A percentile compares a stretch with the other conserved stretches of the same genome.
Evolutionary conservation across 148 eudicot genomes (phyloP).

Genomic region (Chenopodium berlandieri): DNA sequence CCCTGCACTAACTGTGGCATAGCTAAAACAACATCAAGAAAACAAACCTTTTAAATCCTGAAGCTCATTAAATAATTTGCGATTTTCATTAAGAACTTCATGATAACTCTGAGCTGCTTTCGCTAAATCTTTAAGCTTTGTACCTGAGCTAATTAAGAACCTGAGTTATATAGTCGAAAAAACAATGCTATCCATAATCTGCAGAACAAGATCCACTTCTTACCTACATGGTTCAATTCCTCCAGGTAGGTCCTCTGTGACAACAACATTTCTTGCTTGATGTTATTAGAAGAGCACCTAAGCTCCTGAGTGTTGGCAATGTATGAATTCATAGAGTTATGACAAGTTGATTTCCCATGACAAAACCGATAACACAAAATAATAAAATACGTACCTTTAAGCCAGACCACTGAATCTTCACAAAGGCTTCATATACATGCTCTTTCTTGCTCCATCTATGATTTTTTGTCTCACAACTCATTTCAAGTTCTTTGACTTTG

Average conservation of each 20-base stretch:
- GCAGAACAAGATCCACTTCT: slow-evolving; percentile 22
- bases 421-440: slow-evolving; percentile 47
- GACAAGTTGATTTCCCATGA: slow-evolving; percentile 7
- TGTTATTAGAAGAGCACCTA: slow-evolving; percentile 62
- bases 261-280: slow-evolving; percentile 63
- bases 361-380: slow-evolving; percentile 10
- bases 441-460: slow-evolving; percentile 63
- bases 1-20: neutral
- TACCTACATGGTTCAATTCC: slow-evolving; percentile 71
- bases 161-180: slow-evolving; percentile 1
- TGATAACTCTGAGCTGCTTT: slow-evolving; percentile 65
- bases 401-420: slow-evolving; percentile 63
- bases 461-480: slow-evolving; percentile 40
- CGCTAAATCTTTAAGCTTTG: slow-evolving; percentile 51
- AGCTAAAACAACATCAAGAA: neutral
- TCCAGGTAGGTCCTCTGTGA: slow-evolving; percentile 59
- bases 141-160: slow-evolving; percentile 38
- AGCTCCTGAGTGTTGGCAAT: slow-evolving; percentile 56
- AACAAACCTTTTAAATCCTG: slow-evolving; percentile 90
- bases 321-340: slow-evolving; percentile 15
- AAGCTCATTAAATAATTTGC: slow-evolving; percentile 81
- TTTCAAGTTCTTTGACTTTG: slow-evolving; percentile 58
- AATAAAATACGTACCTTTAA: slow-evolving; percentile 45
- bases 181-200: neutral
- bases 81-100: slow-evolving; percentile 67